Conservation (phyloP, 2,329 filamentous ascomycete genomes). For the Periconia digitata region DNA sequence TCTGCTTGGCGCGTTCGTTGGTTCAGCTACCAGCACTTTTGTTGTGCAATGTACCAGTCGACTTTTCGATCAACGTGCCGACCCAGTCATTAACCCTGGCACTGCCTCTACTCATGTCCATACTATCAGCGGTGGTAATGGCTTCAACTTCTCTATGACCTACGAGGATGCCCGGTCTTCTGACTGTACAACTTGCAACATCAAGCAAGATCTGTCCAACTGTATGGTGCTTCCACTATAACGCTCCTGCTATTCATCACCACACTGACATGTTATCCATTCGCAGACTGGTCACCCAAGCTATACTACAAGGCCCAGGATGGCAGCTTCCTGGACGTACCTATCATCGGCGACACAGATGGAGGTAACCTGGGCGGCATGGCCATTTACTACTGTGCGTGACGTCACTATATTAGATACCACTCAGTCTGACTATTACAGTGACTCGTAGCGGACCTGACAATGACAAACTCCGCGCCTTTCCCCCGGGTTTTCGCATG, state of each 20-base stretch:
- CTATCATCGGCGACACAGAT: slow-evolving; percentile 54
- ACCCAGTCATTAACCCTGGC: slow-evolving; percentile 69
- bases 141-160: slow-evolving; percentile 63
- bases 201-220: slow-evolving; percentile 45
- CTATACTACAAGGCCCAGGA: slow-evolving; percentile 62
- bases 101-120: slow-evolving; percentile 63
- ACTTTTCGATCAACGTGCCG: slow-evolving; percentile 60
- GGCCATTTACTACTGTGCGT: slow-evolving; percentile 70
- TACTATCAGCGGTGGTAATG: slow-evolving; percentile 69
- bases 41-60: slow-evolving; percentile 66
- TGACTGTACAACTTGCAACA: slow-evolving; percentile 67
- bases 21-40: slow-evolving; percentile 61
- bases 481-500: slow-evolving; percentile 72
- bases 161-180: slow-evolving; percentile 61
- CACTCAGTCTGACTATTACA: slow-evolving; percentile 10
- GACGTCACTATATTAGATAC: background rate
- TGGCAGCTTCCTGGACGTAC: slow-evolving; percentile 60
- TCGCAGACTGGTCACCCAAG: slow-evolving; percentile 76
- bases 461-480: slow-evolving; percentile 67
- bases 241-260: too few species aligned
- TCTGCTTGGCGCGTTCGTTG: slow-evolving; percentile 21
- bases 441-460: slow-evolving; percentile 52
- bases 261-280: slow-evolving; percentile 27
- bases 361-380: slow-evolving; percentile 57
- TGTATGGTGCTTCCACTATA: background rate